phyloP scores from a whole-genome alignment of 2,329 filamentous ascomycete genomes.

The Fusarium sterilihyphosum region DNA sequence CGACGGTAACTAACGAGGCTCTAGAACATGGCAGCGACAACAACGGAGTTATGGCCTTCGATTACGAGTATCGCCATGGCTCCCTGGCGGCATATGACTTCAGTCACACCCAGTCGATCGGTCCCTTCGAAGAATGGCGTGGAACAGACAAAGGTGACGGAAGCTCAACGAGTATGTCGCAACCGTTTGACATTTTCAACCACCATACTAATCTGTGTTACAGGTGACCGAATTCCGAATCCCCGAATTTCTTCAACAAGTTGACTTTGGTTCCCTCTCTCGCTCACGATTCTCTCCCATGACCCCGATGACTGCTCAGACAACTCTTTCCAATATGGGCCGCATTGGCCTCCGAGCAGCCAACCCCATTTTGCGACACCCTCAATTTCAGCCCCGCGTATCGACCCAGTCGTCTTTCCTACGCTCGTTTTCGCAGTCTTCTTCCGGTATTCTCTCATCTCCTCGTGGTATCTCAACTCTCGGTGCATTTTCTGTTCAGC shows the following conservation, averaged over 20 bases:
- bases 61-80: slow-evolving; percentile 53
- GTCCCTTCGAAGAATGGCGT: slow-evolving; percentile 2
- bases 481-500: slow-evolving; percentile 33
- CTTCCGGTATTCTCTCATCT: slow-evolving; percentile 32
- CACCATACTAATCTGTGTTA: slow-evolving; percentile 14
- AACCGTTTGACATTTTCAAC: slow-evolving; percentile 10
- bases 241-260: slow-evolving; percentile 45
- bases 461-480: slow-evolving; percentile 35
- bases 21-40: slow-evolving; percentile 55
- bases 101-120: slow-evolving; percentile 18
- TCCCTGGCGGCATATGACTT: slow-evolving; percentile 45
- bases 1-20: slow-evolving; percentile 33
- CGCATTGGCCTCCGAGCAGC: slow-evolving; percentile 45
- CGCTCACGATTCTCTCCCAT: slow-evolving; percentile 8
- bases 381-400: slow-evolving; percentile 39
- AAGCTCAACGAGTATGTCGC: slow-evolving; percentile 32
- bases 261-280: slow-evolving; percentile 19
- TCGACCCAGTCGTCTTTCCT: slow-evolving; percentile 33
- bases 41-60: slow-evolving; percentile 58
- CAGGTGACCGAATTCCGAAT: slow-evolving; percentile 32
- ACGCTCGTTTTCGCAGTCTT: slow-evolving; percentile 40
- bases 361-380: slow-evolving; percentile 42
- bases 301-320: slow-evolving; percentile 21
- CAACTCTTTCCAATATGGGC: slow-evolving; percentile 38
- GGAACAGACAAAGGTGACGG: slow-evolving; percentile 10